These are phyloP conservation scores for Fusarium mundagurra DNA, from an alignment of 2,329 filamentous ascomycete species.

Conservation along the genomic window DNA sequence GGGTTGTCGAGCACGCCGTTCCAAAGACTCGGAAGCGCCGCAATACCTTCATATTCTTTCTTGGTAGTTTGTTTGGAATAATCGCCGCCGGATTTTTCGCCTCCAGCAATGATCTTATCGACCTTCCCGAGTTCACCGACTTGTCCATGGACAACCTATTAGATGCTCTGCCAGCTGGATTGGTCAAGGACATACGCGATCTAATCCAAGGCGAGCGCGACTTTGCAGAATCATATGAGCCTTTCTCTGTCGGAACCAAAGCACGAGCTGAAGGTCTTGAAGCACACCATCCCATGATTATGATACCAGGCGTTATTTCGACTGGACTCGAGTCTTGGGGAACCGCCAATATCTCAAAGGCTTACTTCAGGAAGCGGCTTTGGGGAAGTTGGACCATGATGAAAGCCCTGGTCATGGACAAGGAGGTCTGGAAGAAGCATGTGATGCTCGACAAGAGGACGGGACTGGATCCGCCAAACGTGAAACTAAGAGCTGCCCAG, in stretches of 20 bases:
- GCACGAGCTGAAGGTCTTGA: constrained; percentile 81
- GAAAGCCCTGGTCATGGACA: constrained; percentile 90
- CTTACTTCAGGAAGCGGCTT: constrained; percentile 91
- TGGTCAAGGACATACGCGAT: constrained; percentile 87
- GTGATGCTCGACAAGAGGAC: constrained; percentile 96
- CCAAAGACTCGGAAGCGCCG: constrained; percentile 74
- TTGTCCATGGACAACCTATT: constrained; percentile 86
- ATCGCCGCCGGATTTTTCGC: constrained; percentile 91
- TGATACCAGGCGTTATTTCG: constrained; percentile 98
- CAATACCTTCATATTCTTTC: constrained; percentile 82
- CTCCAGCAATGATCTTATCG: constrained; percentile 87
- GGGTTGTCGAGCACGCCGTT: constrained; percentile 54
- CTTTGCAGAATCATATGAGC: constrained; percentile 85
- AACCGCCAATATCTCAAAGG: constrained; percentile 82
- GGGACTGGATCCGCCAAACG: constrained; percentile 86
- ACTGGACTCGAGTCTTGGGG: constrained; percentile 98
- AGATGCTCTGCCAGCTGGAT: constrained; percentile 86
- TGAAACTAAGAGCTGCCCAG: constrained; percentile 92
- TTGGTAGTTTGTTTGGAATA: constrained; percentile 91
- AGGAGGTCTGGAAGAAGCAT: constrained; percentile 93
- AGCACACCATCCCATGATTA: constrained; percentile 89
- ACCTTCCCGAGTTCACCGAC: constrained; percentile 75
- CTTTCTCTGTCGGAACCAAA: constrained; percentile 89
- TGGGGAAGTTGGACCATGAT: constrained; percentile 99
- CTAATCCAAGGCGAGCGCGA: constrained; percentile 89